Conservation (phyloP, 495 filamentous ascomycete species). For the Pseudevernia furfuracea region DNA sequence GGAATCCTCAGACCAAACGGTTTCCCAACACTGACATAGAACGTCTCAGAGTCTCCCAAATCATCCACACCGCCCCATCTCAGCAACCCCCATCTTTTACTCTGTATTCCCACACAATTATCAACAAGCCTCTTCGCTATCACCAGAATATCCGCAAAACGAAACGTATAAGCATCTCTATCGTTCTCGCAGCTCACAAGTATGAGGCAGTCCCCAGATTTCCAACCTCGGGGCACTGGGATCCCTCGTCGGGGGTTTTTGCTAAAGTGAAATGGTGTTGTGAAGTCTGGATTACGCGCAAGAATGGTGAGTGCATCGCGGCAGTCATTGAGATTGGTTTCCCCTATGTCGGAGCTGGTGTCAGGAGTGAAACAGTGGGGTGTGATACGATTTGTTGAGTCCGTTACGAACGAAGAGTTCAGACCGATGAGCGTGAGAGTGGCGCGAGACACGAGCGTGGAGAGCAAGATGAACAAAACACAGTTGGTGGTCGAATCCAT, state of each 20-base stretch:
- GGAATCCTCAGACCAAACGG: neutral
- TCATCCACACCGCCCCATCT: neutral
- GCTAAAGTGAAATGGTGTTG: neutral
- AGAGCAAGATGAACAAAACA: neutral
- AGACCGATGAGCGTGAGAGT: neutral
- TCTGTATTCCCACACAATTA: neutral
- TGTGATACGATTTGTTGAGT: neutral
- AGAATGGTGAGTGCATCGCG: neutral
- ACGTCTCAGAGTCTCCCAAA: neutral
- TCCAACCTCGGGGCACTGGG: neutral
- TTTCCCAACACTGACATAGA: neutral
- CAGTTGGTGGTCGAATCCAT: neutral
- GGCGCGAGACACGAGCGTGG: neutral
- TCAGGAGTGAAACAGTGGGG: neutral
- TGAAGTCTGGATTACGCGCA: neutral
- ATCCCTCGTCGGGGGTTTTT: neutral
- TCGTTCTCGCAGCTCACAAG: conserved; percentile 3
- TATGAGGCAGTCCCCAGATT: neutral
- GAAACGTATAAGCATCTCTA: neutral
- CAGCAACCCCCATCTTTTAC: neutral
- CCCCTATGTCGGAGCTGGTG: neutral
- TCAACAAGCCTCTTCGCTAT: neutral
- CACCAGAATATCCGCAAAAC: neutral
- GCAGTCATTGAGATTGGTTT: neutral
- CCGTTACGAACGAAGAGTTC: neutral